Base-by-base conservation (phyloP, 1,284 basidiomycete species). In the Heterobasidion annosum region DNA sequence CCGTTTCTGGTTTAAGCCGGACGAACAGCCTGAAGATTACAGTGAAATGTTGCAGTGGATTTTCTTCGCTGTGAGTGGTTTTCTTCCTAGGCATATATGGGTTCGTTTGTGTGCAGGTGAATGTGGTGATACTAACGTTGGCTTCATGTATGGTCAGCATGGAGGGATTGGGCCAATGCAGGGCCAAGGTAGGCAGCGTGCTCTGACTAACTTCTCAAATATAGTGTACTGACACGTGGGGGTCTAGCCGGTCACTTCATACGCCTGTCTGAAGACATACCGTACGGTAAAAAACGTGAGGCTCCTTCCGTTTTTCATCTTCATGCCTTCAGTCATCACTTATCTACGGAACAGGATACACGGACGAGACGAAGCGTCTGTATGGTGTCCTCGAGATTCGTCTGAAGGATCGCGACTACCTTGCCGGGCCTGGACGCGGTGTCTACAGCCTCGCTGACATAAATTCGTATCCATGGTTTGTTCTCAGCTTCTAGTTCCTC, bases 31-130 rank as follows among this genome's bases (percentile, higher is more conserved):
- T 15, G 61, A 70, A 54, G 64, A 69, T 25, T 57, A 77, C 61
- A 82, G 79, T 63, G 77, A 84, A 65, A 75, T 81, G 66, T 63
- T 88, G 16, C 85, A 88, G 63, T 93, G 89, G 90, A 83, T 91
- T 49, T 88, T 91, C 70, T 92, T 88, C 60, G 75, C 78, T 42
- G 81, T 81, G 61, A 59, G 79, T 64, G 8, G 32, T 18, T 16
- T 50, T 19, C 47, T 59, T 50, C 19, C 47, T 59, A 8, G 12
- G 32, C 13, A 16, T 34, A 3, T 12, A 3, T 15, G 15, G 8
- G 12, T 40, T 40, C 37, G 37, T 40, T n/a, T 40, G 37, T n/a
- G n/a, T 40, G 12, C 10, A 40, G 10, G 37, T 13, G 45, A 42
- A 12, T 33, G 4, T 2, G 50, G 9, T 34, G 15, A n/a, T 13